Evolutionary conservation across 805 yeast genomes (phyloP).

Genomic region (Candida dendrica): DNA sequence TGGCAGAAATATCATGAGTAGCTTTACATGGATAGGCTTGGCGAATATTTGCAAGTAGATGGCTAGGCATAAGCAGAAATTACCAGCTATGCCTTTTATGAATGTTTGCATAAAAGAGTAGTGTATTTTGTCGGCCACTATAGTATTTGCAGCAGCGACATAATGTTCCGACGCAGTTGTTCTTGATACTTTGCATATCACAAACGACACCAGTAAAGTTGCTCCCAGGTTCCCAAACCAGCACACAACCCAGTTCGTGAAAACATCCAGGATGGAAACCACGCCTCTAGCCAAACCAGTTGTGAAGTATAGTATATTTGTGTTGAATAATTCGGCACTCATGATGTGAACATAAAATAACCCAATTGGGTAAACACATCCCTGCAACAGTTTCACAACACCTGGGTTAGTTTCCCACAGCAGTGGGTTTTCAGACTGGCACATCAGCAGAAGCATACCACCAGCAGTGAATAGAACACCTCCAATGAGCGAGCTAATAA

Average conservation of each 20-base stretch:
- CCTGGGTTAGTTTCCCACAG: neutral
- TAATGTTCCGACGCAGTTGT: neutral
- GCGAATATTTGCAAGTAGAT: neutral
- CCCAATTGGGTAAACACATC: neutral
- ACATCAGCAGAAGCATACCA: neutral
- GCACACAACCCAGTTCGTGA: neutral
- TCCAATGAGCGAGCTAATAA: neutral
- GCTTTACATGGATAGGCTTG: neutral
- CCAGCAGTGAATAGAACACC: neutral
- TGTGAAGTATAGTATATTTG: neutral
- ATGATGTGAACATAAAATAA: neutral
- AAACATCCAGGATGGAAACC: neutral
- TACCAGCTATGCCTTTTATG: neutral
- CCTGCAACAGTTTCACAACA: neutral
- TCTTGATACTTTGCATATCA: neutral
- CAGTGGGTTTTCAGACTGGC: neutral
- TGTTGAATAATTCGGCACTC: neutral
- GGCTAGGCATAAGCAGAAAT: neutral
- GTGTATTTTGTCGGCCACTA: neutral
- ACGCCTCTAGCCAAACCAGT: neutral
- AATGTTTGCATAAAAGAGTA: neutral
- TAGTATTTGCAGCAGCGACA: neutral
- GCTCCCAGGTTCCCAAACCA: neutral
- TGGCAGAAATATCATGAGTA: neutral
- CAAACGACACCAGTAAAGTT: neutral